Conservation (phyloP, 371 early-diverging fungal species). For the Mucor saturninus region DNA sequence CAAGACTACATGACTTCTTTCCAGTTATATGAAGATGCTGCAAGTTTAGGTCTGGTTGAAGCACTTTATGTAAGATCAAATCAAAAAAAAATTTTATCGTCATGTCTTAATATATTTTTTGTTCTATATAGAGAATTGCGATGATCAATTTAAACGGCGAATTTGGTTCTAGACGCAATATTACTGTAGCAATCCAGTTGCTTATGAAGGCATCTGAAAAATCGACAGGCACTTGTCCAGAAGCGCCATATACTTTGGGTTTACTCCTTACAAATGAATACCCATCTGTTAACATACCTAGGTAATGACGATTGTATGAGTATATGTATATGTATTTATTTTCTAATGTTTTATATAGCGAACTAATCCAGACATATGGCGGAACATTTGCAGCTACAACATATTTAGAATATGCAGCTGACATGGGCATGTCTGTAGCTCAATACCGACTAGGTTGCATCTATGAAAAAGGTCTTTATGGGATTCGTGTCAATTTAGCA, state of each 20-base stretch:
- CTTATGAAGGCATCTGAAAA: conserved; percentile 41
- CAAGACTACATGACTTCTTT: conserved; percentile 68
- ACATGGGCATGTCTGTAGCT: conserved; percentile 38
- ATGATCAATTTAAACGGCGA: conserved; percentile 47
- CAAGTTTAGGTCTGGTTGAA: conserved; percentile 67
- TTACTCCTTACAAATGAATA: conserved; percentile 39
- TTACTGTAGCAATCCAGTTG: conserved; percentile 33
- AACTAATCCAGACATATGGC: conserved; percentile 37
- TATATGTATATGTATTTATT: neutral
- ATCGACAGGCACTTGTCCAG: conserved; percentile 36
- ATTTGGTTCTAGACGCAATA: conserved; percentile 42
- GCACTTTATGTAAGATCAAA: conserved; percentile 64
- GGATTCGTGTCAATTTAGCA: conserved; percentile 27
- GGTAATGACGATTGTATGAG: conserved; percentile 19
- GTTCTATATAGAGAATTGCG: conserved; percentile 37
- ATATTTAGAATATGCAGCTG: conserved; percentile 41
- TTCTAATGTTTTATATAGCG: conserved; percentile 11
- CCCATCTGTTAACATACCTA: conserved; percentile 38
- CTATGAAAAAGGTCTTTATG: conserved; percentile 37
- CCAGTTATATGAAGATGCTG: conserved; percentile 78
- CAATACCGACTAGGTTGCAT: conserved; percentile 34
- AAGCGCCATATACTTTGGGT: conserved; percentile 46
- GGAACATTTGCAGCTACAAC: conserved; percentile 35
- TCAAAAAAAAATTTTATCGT: neutral
- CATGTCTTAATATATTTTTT: neutral